Percentiles rank a stretch among this genome's conserved stretches.
Conservation (phyloP, 164 flowering plant species). For the Vitis riparia region DNA sequence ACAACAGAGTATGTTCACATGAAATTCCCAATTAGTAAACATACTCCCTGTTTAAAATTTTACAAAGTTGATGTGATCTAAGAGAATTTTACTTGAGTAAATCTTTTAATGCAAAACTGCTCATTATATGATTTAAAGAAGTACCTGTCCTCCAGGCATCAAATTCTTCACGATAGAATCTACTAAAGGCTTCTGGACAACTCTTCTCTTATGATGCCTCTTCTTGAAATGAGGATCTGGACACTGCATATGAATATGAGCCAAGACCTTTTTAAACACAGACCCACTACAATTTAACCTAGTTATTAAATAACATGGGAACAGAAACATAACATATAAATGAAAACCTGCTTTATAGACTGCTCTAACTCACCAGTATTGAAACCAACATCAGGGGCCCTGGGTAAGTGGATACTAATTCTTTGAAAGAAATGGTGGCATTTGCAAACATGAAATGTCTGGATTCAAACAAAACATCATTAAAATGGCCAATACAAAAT, state of each 20-base stretch:
- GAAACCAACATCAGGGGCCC: conserved; percentile 78
- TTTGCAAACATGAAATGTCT: conserved; percentile 89
- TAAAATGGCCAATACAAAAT: background rate
- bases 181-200: conserved; percentile 78
- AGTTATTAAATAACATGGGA: background rate
- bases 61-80: too few relatives aligned
- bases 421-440: conserved; percentile 75
- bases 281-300: background rate
- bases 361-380: conserved; percentile 61
- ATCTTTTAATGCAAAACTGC: too few relatives aligned
- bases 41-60: too few relatives aligned
- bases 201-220: conserved; percentile 89
- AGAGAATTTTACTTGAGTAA: too few relatives aligned
- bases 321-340: background rate
- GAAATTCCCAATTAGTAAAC: too few relatives aligned
- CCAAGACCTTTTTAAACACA: background rate
- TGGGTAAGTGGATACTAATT: conserved; percentile 74
- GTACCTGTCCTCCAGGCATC: conserved; percentile 77
- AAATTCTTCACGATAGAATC: conserved; percentile 63
- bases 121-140: background rate
- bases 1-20: too few relatives aligned
- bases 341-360: too few relatives aligned
- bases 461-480: conserved; percentile 22
- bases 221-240: conserved; percentile 98
- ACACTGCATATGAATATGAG: conserved; percentile 52